Conservation (phyloP, 805 yeast species). For the Kuraishia ogatae region DNA sequence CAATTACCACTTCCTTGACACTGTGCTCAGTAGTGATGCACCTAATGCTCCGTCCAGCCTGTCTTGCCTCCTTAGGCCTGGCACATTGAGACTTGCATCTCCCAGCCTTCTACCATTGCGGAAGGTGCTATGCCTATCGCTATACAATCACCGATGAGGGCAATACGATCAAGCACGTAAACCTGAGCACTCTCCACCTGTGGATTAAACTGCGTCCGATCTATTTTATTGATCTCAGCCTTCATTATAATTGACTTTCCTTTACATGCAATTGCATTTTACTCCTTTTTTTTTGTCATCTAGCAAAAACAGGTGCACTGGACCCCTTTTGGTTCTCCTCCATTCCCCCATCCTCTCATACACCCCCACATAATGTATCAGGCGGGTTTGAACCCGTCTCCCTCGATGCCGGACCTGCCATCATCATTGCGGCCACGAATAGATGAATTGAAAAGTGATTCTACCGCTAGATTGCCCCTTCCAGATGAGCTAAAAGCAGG, state of each 20-base stretch:
- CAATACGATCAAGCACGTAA: neutral
- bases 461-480: neutral
- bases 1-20: too few relatives aligned
- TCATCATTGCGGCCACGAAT: neutral
- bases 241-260: too few relatives aligned
- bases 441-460: neutral
- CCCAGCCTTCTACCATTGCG: neutral
- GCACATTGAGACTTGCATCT: neutral
- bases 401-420: neutral
- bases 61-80: neutral
- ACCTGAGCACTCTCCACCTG: too few relatives aligned
- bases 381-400: neutral
- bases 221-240: too few relatives aligned
- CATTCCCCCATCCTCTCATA: neutral
- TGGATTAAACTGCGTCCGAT: too few relatives aligned
- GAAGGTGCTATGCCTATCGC: neutral
- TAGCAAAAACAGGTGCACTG: neutral
- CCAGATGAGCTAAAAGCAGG: neutral
- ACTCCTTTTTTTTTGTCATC: too few relatives aligned
- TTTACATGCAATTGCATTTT: too few relatives aligned
- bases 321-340: neutral
- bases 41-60: neutral
- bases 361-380: neutral
- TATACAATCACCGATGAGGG: neutral
- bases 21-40: neutral